phyloP scores from a whole-genome alignment of 1,139 yeast species.

The Kazachstania sp. region DNA sequence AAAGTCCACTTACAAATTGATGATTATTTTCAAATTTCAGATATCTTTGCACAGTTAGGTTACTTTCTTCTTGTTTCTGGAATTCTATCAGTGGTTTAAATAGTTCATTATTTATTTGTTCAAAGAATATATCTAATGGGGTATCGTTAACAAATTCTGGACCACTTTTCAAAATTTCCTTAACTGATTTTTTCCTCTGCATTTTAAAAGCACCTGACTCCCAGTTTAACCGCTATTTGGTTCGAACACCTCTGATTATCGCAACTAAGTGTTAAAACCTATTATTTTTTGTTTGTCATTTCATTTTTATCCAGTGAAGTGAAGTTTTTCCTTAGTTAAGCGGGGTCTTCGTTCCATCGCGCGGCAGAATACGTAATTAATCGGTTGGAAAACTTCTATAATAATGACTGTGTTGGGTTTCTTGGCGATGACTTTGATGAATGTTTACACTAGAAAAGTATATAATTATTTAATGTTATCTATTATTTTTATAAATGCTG shows the following conservation, averaged over 20 bases:
- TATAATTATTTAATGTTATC: conserved; percentile 7
- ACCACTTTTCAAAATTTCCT: conserved; percentile 7
- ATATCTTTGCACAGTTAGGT: conserved; percentile 9
- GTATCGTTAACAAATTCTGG: conserved; percentile 32
- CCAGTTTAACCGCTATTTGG: no score
- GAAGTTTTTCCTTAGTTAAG: neutral
- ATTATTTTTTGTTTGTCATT: no score
- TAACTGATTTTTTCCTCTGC: neutral
- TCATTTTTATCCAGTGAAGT: neutral
- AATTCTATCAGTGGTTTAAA: conserved; percentile 8
- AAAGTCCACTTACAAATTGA: conserved; percentile 23
- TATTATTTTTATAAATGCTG: conserved; percentile 28
- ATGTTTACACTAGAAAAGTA: neutral
- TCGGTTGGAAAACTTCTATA: neutral
- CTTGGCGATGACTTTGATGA: no score
- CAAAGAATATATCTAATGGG: conserved; percentile 33
- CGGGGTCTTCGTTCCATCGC: neutral
- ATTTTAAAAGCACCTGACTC: neutral
- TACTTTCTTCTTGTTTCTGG: neutral
- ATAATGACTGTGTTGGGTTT: neutral
- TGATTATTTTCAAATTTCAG: conserved; percentile 23
- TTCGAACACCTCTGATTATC: no score
- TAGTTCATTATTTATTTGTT: conserved; percentile 14
- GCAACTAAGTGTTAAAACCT: no score
- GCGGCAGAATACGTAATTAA: neutral